Base-by-base conservation (phyloP, 2,329 filamentous ascomycete genomes). In the Hortaea werneckii region DNA sequence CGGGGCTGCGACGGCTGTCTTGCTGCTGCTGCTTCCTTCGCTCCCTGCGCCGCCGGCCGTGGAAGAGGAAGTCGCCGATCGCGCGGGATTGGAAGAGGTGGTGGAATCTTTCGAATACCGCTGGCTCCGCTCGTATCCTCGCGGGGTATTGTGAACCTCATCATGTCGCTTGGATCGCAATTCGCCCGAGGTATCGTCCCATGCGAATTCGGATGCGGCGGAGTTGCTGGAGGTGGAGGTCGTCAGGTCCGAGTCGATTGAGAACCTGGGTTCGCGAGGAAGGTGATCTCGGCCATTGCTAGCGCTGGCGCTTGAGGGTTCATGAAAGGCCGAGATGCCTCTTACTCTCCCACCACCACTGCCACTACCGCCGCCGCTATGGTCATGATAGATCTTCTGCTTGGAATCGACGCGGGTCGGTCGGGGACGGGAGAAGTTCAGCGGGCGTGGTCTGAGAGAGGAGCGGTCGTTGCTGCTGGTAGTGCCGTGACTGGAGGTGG, bases 391-490 rank as follows among this genome's bases (percentile, higher is more conserved):
- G 9, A 46, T 20, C 34, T 40, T 38, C 41, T 46, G 42, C 27
- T 46, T 46, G 41, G 48, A 52, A 26, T 42, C 40, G 20, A 41
- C 42, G 13, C 40, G 44, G 13, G 34, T 34, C 5, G 47, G 47
- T 40, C 48, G 45, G 6, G 55, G 57, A 10, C 57, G 52, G 10
- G 57, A 59, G 49, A 59, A 59, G 42, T 59, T 59, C 43, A 56
- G 47, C 8, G 50, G 46, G 10, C 42, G 39, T 11, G 54, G 53
- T 29, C 46, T 46, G 29, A 55, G 46, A 12, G 46, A 48, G 39
- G 44, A 46, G 20, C 48, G 51, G 41, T 45, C 40, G 38, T 32
- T 40, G 29, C 39, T n/a, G 38, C 38, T 40, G 29, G 32, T n/a
- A n/a, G 27, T 42, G 37, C 37, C 37, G 10, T 49, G 43, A 38